These are phyloP conservation scores for Ascochyta clinopodiicola DNA, from an alignment of 2,329 filamentous ascomycete genomes.

Conservation along the genomic window DNA sequence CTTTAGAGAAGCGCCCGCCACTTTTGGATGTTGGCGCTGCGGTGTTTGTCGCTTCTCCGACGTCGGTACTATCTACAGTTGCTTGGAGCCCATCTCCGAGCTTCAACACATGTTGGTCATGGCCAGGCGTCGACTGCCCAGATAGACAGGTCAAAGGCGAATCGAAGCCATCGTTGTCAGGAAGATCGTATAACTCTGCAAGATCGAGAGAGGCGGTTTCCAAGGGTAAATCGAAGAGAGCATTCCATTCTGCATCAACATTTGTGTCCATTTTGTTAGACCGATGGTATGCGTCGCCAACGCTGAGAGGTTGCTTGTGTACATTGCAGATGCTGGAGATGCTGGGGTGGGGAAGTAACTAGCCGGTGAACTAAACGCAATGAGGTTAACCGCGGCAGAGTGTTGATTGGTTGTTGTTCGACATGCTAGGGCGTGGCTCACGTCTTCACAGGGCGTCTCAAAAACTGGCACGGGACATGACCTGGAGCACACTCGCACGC, in stretches of 20 bases:
- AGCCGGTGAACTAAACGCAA: slow-evolving; percentile 11
- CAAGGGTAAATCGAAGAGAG: slow-evolving; percentile 6
- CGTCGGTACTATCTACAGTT: neutral
- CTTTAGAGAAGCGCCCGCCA: slow-evolving; percentile 30
- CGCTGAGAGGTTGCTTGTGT: slow-evolving; percentile 1
- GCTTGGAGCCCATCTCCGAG: slow-evolving; percentile 7
- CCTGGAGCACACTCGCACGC: neutral
- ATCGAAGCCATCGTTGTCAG: slow-evolving; percentile 13
- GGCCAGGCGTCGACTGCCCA: slow-evolving; percentile 13
- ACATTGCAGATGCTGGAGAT: slow-evolving; percentile 3
- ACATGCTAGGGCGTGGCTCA: slow-evolving; percentile 7
- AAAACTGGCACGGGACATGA: too few relatives aligned
- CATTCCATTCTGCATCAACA: slow-evolving; percentile 14
- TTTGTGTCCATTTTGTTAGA: slow-evolving; percentile 2
- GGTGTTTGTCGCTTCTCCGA: neutral
- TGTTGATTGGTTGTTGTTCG: slow-evolving; percentile 7
- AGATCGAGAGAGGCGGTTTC: slow-evolving; percentile 7
- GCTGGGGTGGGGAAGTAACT: slow-evolving; percentile 6
- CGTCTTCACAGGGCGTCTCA: too few relatives aligned
- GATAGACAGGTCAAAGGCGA: slow-evolving; percentile 8
- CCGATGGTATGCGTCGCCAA: slow-evolving; percentile 12
- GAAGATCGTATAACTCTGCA: neutral
- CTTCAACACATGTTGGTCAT: slow-evolving; percentile 2
- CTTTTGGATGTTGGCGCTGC: slow-evolving; percentile 1
- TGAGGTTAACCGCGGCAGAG: neutral